Conservation (phyloP, 2,329 filamentous ascomycete species). For the Diplodia corticola region DNA sequence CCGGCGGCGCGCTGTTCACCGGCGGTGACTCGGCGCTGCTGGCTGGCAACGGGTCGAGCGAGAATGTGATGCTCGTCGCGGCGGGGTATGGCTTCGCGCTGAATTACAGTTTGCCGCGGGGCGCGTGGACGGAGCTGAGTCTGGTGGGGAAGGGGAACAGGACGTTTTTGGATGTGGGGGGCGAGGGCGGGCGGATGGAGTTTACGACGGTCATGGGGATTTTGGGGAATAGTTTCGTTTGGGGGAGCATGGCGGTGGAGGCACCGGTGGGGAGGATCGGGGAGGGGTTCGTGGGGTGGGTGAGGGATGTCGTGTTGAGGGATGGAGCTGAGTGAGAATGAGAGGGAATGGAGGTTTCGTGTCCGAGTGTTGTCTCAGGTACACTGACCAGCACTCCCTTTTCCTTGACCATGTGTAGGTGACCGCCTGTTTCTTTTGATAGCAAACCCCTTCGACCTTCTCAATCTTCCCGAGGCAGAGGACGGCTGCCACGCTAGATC, state of each 20-base stretch:
- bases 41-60: slow-evolving; percentile 23
- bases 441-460: too few relatives aligned
- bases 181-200: slow-evolving; percentile 28
- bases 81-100: slow-evolving; percentile 43
- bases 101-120: slow-evolving; percentile 44
- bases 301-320: background rate
- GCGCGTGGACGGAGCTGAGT: slow-evolving; percentile 39
- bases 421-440: too few relatives aligned
- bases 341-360: too few relatives aligned
- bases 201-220: slow-evolving; percentile 48
- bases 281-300: slow-evolving; percentile 21
- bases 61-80: slow-evolving; percentile 43
- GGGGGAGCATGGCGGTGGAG: slow-evolving; percentile 49
- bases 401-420: too few relatives aligned
- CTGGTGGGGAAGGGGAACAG: slow-evolving; percentile 39
- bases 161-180: slow-evolving; percentile 39
- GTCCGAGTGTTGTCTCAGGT: too few relatives aligned
- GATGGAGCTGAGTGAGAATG: background rate
- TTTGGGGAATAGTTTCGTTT: slow-evolving; percentile 45
- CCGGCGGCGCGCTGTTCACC: slow-evolving; percentile 31
- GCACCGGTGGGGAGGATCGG: slow-evolving; percentile 41
- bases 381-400: too few relatives aligned
- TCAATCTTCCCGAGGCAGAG: background rate
- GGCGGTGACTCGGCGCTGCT: slow-evolving; percentile 48
- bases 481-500: background rate